Evolutionary conservation across 768 basidiomycete species (phyloP), one percentile per base, ranked within the genome.

Genomic region (Xerocomellus dryophilus): DNA sequence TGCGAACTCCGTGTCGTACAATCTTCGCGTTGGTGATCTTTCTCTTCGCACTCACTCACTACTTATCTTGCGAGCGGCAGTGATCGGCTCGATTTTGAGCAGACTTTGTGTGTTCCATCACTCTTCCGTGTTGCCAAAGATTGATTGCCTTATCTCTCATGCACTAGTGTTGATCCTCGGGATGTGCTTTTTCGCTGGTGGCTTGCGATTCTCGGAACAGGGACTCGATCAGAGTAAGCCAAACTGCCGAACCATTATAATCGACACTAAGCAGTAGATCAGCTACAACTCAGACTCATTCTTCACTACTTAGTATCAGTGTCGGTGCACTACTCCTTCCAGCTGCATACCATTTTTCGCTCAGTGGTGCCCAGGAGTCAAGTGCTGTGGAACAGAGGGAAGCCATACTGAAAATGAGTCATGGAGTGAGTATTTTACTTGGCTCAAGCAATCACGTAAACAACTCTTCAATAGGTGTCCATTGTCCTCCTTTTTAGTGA

Each of bases 151-250:
- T 31, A 70, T 45, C 9, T 39, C 25, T 21, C 39, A 47, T 47
- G 15, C 15, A 20, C 15, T 46, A 88, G 86, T 92, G 32, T 78
- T 94, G 46, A 84, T 93, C 17, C 77, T 93, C 29, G 91, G 91
- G 45, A 91, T 93, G 91, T 92, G 90, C 64, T 93, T 93, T 73
- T 92, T 93, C 60, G 89, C 87, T 20, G 90, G 90, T 51, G 90
- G 90, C 18, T 72, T 84, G 47, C 81, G 81, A 60, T 92, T 82
- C 64, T 86, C 85, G 18, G 86, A 91, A 60, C 90, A 92, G 71
- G 89, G 85, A 1, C 89, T 91, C 62, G 84, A 85, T 44, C 71
- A 79, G 38, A 84, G 89, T 89, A 58, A 64, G 87, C 75, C 34
- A 15, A 34, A 21, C 15, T 1, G 6, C 52, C 25, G 7, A 20